Evolutionary conservation across 305 asterid species (phyloP).

Genomic region (Petunia hybrid): DNA sequence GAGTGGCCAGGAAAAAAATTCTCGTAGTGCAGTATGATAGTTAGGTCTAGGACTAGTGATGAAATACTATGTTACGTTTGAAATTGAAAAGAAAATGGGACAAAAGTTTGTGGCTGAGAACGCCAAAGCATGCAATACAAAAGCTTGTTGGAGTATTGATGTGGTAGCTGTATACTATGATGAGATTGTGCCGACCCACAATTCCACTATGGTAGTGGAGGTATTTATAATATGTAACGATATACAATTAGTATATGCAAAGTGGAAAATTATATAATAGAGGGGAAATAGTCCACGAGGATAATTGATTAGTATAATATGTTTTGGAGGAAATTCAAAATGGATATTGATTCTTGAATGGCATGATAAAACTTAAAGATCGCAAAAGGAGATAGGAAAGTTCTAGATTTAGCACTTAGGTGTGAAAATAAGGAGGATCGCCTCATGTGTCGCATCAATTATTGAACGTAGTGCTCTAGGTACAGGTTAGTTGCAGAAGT

Average conservation of each 20-base stretch:
- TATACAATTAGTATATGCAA: background rate
- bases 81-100: background rate
- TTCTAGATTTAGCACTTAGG: background rate
- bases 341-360: background rate
- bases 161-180: conserved; percentile 36
- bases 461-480: background rate
- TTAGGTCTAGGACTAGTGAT: background rate
- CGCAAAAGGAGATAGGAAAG: background rate
- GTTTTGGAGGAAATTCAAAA: background rate
- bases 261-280: background rate
- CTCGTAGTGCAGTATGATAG: too few relatives aligned
- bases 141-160: conserved; percentile 33
- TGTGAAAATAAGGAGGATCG: background rate
- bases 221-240: background rate
- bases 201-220: conserved; percentile 59
- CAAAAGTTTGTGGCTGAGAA: conserved; percentile 45
- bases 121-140: conserved; percentile 42
- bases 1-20: background rate
- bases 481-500: conserved; percentile 19
- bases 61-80: background rate
- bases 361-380: background rate
- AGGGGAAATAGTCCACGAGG: background rate
- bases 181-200: conserved; percentile 38
- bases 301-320: background rate
- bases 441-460: background rate